Percentiles rank a stretch among this genome's conserved stretches.
These are phyloP conservation scores for Boletus rufocinnamomeus DNA, from an alignment of 768 basidiomycete species.

Conservation along the genomic window DNA sequence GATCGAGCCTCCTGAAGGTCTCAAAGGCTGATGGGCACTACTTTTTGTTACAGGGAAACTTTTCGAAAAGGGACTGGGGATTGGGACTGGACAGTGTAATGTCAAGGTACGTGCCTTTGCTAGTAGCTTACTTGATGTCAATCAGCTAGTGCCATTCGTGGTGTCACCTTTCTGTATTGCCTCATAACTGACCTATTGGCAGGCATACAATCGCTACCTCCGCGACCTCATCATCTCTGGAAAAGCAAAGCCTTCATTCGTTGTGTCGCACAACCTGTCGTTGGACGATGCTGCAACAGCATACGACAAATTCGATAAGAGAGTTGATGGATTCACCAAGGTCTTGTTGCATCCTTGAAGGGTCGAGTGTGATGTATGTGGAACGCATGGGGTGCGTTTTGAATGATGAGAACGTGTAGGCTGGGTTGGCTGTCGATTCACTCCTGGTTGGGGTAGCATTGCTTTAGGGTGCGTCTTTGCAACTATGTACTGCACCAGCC, in stretches of 20 bases:
- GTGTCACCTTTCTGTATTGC: neutral
- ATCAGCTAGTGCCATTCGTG: neutral
- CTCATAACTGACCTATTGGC: neutral
- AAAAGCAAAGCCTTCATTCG: constrained; percentile 3
- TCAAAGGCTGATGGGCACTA: neutral
- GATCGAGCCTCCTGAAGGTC: too few species aligned
- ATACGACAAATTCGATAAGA: constrained; percentile 12
- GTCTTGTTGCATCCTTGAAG: neutral
- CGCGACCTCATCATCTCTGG: constrained; percentile 8
- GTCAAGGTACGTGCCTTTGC: neutral
- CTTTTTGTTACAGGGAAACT: constrained; percentile 1
- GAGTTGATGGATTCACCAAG: constrained; percentile 6
- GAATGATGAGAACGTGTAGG: neutral
- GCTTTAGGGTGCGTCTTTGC: neutral
- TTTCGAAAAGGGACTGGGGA: constrained; percentile 4
- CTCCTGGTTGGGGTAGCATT: neutral
- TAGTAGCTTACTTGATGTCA: neutral
- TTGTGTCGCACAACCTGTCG: constrained; percentile 6
- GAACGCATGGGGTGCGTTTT: neutral
- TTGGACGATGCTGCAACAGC: constrained; percentile 5
- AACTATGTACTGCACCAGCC: neutral
- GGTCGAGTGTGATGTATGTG: neutral
- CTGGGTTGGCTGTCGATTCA: neutral
- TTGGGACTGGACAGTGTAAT: neutral
- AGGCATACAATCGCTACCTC: constrained; percentile 8